Evolutionary conservation across 78 protist species (phyloP).

Genomic region (Pigoraptor vietnamica): DNA sequence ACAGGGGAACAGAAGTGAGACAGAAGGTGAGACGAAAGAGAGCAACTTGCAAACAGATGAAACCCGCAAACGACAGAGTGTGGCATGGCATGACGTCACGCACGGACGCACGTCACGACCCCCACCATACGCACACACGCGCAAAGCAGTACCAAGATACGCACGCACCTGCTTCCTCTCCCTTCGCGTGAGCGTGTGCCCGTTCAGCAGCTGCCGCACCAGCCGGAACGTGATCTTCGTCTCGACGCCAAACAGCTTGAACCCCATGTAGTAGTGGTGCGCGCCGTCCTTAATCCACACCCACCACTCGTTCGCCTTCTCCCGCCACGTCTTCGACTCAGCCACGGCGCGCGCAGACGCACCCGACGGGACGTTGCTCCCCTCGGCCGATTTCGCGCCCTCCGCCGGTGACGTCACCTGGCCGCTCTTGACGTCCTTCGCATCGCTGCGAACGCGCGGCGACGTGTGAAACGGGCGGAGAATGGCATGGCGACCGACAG

Average conservation of each 20-base stretch:
- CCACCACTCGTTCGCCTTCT: too few relatives aligned
- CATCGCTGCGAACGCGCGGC: too few relatives aligned
- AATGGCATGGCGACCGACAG: too few relatives aligned
- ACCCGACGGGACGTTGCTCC: too few relatives aligned
- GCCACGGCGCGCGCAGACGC: too few relatives aligned
- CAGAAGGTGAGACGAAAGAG: not conserved
- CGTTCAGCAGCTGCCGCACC: conserved; percentile 28
- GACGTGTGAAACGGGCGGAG: too few relatives aligned
- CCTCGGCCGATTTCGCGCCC: too few relatives aligned
- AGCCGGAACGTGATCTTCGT: conserved; percentile 18
- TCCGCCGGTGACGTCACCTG: too few relatives aligned
- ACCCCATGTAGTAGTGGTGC: conserved; percentile 47
- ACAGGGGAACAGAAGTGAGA: not conserved
- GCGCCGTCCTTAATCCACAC: not conserved
- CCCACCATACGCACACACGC: not conserved
- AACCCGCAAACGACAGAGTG: not conserved
- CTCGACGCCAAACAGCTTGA: conserved; percentile 48
- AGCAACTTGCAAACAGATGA: not conserved
- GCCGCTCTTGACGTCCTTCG: too few relatives aligned
- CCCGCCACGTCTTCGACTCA: too few relatives aligned
- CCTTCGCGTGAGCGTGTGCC: conserved; percentile 44
- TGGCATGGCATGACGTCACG: not conserved
- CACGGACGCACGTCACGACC: not conserved
- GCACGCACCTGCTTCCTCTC: conserved; percentile 18
- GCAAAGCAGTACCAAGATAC: not conserved